These are phyloP conservation scores for Cladophialophora psammophila DNA, from an alignment of 2,329 filamentous ascomycete species.

Conservation along the genomic window DNA sequence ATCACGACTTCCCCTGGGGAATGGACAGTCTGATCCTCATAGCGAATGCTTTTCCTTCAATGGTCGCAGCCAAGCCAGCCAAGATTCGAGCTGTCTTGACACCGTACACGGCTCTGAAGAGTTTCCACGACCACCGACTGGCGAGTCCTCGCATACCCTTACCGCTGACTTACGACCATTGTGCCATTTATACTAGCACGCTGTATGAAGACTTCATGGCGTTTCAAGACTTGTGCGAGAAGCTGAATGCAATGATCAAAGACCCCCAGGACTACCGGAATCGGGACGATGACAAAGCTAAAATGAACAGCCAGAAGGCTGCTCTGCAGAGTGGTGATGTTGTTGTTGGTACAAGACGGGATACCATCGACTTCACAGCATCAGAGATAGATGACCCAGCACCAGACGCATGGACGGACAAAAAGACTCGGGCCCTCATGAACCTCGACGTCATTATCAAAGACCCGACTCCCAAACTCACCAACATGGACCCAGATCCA, in stretches of 20 bases:
- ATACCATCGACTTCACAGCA: not conserved
- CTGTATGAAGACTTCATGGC: conserved; percentile 22
- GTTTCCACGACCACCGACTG: conserved; percentile 15
- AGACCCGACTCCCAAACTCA: conserved; percentile 4
- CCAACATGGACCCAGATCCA: conserved; percentile 16
- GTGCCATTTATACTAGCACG: conserved; percentile 22
- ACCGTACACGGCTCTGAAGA: conserved; percentile 18
- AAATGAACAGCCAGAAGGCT: conserved; percentile 3
- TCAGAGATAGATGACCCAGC: not conserved
- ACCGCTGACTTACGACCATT: conserved; percentile 18
- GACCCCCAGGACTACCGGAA: conserved; percentile 6
- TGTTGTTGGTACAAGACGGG: not conserved
- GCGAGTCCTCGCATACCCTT: conserved; percentile 11
- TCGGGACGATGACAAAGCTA: conserved; percentile 14
- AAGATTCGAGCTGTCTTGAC: conserved; percentile 21
- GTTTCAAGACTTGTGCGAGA: conserved; percentile 20
- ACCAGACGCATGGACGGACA: not conserved
- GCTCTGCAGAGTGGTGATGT: conserved; percentile 4
- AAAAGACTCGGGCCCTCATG: conserved; percentile 11
- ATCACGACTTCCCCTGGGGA: conserved; percentile 18
- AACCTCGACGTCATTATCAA: conserved; percentile 16
- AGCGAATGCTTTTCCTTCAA: conserved; percentile 21
- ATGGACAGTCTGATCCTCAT: conserved; percentile 22
- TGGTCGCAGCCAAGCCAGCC: conserved; percentile 11
- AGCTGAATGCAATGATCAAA: conserved; percentile 20